These are phyloP conservation scores for Calonectria pseudoturangicola DNA, from an alignment of 2,329 filamentous ascomycete genomes.

Conservation along the genomic window DNA sequence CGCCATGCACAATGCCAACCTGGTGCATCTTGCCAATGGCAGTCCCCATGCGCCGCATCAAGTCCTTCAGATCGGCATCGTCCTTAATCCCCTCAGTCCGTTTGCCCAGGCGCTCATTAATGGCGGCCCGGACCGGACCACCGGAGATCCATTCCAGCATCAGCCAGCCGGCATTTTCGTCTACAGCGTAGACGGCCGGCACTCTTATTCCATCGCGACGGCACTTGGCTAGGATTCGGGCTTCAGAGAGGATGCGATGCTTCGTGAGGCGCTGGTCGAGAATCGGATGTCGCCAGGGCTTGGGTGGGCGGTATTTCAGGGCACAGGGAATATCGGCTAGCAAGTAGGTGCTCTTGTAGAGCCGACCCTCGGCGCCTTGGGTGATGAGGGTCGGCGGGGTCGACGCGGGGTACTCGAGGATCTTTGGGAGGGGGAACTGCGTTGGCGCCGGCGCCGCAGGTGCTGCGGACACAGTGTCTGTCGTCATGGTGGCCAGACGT, in stretches of 20 bases:
- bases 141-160: slow-evolving; percentile 91
- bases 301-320: slow-evolving; percentile 92
- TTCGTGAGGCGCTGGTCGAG: slow-evolving; percentile 92
- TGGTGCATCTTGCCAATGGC: slow-evolving; percentile 86
- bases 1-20: slow-evolving; percentile 92
- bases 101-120: slow-evolving; percentile 81
- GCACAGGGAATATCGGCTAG: slow-evolving; percentile 80
- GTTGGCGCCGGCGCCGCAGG: slow-evolving; percentile 45
- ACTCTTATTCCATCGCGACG: slow-evolving; percentile 86
- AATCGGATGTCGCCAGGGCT: slow-evolving; percentile 92
- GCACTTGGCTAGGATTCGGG: slow-evolving; percentile 87
- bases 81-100: slow-evolving; percentile 62
- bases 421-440: slow-evolving; percentile 74
- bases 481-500: slow-evolving; percentile 38
- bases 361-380: slow-evolving; percentile 95
- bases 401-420: slow-evolving; percentile 78
- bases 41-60: slow-evolving; percentile 83
- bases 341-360: slow-evolving; percentile 92
- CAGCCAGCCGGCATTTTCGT: slow-evolving; percentile 81
- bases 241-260: slow-evolving; percentile 91
- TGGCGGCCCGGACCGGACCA: slow-evolving; percentile 78
- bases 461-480: slow-evolving; percentile 43
- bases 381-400: slow-evolving; percentile 82
- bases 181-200: slow-evolving; percentile 84
- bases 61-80: slow-evolving; percentile 71